These are phyloP conservation scores for Linnemannia exigua DNA, from an alignment of 192 early-diverging fungal species.

Conservation along the genomic window DNA sequence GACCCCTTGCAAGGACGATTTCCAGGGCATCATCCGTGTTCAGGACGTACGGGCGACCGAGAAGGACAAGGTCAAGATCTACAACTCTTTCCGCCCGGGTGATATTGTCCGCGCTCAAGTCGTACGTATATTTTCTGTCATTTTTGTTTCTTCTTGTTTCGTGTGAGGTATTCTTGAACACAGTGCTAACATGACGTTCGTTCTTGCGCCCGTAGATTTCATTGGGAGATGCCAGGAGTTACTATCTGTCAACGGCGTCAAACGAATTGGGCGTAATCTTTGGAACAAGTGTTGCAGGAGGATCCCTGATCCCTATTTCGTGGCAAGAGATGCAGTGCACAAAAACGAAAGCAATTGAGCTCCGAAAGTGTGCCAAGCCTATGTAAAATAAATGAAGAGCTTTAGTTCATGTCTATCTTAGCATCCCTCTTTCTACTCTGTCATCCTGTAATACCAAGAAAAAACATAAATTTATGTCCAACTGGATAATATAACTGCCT, in stretches of 20 bases:
- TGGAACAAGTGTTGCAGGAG: slow-evolving; percentile 86
- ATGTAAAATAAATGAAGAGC: too few species aligned
- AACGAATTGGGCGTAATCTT: slow-evolving; percentile 97
- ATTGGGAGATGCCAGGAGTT: slow-evolving; percentile 92
- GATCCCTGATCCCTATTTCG: slow-evolving; percentile 91
- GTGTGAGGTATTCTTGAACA: neutral
- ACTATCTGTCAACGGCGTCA: slow-evolving; percentile 91
- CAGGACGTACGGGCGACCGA: slow-evolving; percentile 97
- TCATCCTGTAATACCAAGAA: neutral
- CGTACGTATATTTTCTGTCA: slow-evolving; percentile 28
- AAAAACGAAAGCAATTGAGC: slow-evolving; percentile 86
- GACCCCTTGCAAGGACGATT: slow-evolving; percentile 86
- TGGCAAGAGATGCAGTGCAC: slow-evolving; percentile 99
- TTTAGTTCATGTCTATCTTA: neutral
- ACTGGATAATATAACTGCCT: too few species aligned
- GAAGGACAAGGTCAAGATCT: slow-evolving; percentile 94
- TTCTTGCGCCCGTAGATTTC: slow-evolving; percentile 72
- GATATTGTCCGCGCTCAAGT: slow-evolving; percentile 91
- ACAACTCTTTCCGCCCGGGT: slow-evolving; percentile 91
- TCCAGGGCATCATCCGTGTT: slow-evolving; percentile 90
- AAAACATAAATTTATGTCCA: too few species aligned
- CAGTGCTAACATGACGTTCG: neutral
- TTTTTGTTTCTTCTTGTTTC: slow-evolving; percentile 12
- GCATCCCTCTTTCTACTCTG: neutral
- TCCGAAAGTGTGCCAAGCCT: slow-evolving; percentile 96